A percentile compares a stretch with the other conserved stretches of the same genome.
Evolutionary conservation across 2,329 filamentous ascomycete genomes (phyloP).

Genomic region (Beauveria caledonica): DNA sequence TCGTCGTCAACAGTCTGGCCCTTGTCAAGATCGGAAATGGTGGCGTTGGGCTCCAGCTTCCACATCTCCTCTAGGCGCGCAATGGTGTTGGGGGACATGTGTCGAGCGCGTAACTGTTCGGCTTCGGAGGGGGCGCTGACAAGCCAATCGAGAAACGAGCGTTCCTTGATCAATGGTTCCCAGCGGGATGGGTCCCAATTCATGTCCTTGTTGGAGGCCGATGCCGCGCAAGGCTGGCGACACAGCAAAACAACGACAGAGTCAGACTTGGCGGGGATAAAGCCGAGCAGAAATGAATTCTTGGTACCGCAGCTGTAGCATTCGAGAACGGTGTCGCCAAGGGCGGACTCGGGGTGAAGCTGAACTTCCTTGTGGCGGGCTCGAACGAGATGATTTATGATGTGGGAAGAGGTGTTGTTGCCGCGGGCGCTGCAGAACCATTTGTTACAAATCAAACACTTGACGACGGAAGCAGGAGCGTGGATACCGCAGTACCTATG

Average conservation of each 20-base stretch:
- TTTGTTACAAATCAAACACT: conserved; percentile 90
- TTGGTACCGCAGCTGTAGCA: conserved; percentile 99
- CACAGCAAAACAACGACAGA: conserved; percentile 95
- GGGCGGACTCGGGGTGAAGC: conserved; percentile 82
- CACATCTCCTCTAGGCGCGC: conserved; percentile 96
- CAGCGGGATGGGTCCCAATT: conserved; percentile 98
- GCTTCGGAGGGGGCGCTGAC: conserved; percentile 83
- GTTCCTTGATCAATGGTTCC: conserved; percentile 95
- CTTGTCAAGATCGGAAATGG: conserved; percentile 85
- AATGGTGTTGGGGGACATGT: conserved; percentile 89
- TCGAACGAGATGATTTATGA: conserved; percentile 95
- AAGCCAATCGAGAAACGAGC: conserved; percentile 90
- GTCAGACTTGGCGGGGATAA: conserved; percentile 97
- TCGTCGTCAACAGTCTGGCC: conserved; percentile 89
- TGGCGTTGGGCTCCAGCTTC: conserved; percentile 89
- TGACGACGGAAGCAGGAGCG: conserved; percentile 89
- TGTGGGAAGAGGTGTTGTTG: conserved; percentile 93
- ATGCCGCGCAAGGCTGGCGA: conserved; percentile 90
- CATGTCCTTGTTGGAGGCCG: conserved; percentile 97
- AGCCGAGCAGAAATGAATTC: conserved; percentile 94
- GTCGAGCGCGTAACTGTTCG: conserved; percentile 89
- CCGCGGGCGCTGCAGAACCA: conserved; percentile 99
- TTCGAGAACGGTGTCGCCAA: conserved; percentile 93
- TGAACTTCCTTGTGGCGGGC: conserved; percentile 98
- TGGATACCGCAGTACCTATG: conserved; percentile 92